Base-by-base conservation (phyloP, 495 filamentous ascomycete species). In the Penicillium manginii region DNA sequence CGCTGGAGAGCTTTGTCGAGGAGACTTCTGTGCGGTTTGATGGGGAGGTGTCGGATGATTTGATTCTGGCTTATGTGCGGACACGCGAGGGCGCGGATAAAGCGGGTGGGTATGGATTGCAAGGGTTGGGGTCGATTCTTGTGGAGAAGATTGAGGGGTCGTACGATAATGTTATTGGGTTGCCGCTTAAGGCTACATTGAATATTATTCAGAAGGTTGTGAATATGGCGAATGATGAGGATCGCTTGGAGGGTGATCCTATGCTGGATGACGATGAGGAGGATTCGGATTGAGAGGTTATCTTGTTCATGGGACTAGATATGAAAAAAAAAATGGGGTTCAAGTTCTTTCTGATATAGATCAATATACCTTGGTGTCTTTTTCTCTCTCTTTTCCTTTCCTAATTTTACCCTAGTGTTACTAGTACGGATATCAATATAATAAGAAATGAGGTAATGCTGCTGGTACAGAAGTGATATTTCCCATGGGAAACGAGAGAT, bases 51-150 rank as follows among this genome's bases (percentile, higher is more conserved):
- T 86, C 84, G 56, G 91, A 97, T 72, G 93, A 96, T 22, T 66
- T 96, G 74, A 85, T 98, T 31, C 71, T 89, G 70, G 84, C 86
- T 23, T 98, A 98, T 79, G 92, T 98, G 55, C 79, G 79, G 58
- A 98, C 93, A 33, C 80, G 96, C 42, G 96, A 98, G 77, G 94
- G 96, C 1, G 91, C 81, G 22, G 94, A 98, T 74, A 98, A 98
- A 81, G 96, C 94, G 0, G 94, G 94, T 1, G 96, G 94, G 0
- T 98, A 98, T 75, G 96, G 91, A 10, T 79, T 98, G 43, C 94
- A 98, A 73, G 93, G 93, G 2, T 69, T 93, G 2, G 94, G 91
- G n/a, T 84, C 86, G 2, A 82, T 96, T 62, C 68, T 98, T 55
- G 83, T 98, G 17, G 92, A 97, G 73, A 87, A 81, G 73, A 88